Evolutionary conservation across 352 stramenopile genomes (phyloP).

Genomic region (Blastocystis sp.): DNA sequence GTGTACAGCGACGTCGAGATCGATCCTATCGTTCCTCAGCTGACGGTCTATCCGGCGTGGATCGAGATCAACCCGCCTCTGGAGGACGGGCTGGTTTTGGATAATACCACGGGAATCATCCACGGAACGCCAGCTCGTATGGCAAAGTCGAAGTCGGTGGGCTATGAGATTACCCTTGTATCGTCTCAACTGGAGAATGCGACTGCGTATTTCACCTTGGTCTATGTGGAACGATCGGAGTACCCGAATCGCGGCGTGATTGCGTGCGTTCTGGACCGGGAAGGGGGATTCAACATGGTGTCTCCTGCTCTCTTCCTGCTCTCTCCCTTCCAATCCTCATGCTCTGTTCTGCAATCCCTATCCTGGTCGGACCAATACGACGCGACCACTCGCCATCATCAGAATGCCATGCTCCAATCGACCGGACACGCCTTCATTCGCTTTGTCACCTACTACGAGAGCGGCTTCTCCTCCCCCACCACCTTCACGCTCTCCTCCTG

Average conservation of each 20-base stretch:
- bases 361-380: neutral
- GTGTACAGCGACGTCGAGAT: neutral
- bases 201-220: neutral
- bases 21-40: constrained; percentile 14
- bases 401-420: neutral
- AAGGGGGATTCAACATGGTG: neutral
- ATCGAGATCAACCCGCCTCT: neutral
- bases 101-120: constrained; percentile 36
- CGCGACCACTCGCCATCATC: neutral
- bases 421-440: neutral
- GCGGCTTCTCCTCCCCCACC: neutral
- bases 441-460: constrained; percentile 5
- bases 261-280: neutral
- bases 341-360: neutral
- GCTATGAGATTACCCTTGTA: neutral
- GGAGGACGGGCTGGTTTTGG: constrained; percentile 2
- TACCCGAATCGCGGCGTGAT: neutral
- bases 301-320: neutral
- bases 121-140: neutral
- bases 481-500: constrained; percentile 37
- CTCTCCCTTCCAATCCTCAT: neutral
- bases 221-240: neutral
- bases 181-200: neutral
- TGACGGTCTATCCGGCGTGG: neutral
- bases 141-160: neutral